A percentile compares a stretch with the other conserved stretches of the same genome.
Evolutionary conservation across 1,284 basidiomycete genomes (phyloP).

Genomic region (Tilletia indica): DNA sequence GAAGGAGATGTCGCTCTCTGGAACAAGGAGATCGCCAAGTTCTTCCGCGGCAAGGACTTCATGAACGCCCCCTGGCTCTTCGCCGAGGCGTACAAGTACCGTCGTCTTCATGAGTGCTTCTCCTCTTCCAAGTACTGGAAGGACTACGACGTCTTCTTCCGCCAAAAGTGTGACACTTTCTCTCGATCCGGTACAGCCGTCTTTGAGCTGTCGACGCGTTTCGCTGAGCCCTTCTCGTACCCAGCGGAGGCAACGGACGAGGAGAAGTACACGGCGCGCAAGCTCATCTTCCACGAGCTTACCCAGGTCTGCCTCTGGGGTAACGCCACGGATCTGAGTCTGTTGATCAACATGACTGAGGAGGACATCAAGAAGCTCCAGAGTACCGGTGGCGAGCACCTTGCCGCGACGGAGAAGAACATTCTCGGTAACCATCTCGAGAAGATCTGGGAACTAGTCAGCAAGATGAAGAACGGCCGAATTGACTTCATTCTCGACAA

Average conservation of each 20-base stretch:
- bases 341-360: conserved; percentile 97
- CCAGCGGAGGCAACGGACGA: conserved; percentile 62
- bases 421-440: conserved; percentile 81
- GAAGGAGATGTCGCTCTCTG: conserved; percentile 92
- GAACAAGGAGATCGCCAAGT: conserved; percentile 70
- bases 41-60: conserved; percentile 69
- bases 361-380: conserved; percentile 98
- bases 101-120: conserved; percentile 90
- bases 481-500: conserved; percentile 67
- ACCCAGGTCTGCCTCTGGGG: conserved; percentile 64
- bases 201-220: conserved; percentile 89
- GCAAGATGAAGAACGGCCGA: conserved; percentile 61
- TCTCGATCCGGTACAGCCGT: conserved; percentile 87
- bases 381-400: conserved; percentile 89
- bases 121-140: conserved; percentile 87
- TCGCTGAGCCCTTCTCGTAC: conserved; percentile 78
- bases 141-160: conserved; percentile 64
- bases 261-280: conserved; percentile 72
- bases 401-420: conserved; percentile 94
- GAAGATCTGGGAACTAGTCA: conserved; percentile 76
- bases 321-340: conserved; percentile 76
- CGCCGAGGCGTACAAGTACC: conserved; percentile 97
- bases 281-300: conserved; percentile 87
- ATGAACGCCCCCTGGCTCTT: conserved; percentile 68
- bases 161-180: conserved; percentile 80